phyloP scores from a whole-genome alignment of 768 basidiomycete genomes.

The Tylopilus felleus region DNA sequence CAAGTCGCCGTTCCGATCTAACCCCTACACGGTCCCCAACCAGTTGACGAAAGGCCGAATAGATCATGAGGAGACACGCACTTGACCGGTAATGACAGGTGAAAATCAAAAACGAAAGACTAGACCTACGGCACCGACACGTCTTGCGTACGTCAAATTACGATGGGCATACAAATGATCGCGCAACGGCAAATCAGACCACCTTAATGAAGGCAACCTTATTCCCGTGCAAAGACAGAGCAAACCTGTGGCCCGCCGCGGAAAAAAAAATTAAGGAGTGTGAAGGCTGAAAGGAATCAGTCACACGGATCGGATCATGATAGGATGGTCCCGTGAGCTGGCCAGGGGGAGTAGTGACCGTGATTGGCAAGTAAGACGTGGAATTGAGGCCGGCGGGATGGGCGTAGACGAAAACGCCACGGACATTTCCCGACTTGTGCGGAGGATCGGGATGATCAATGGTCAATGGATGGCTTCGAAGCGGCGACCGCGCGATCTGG shows the following conservation, averaged over 20 bases:
- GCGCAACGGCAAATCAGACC: constrained; percentile 19
- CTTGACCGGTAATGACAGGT: constrained; percentile 19
- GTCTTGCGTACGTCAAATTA: constrained; percentile 28
- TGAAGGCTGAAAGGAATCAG: constrained; percentile 7
- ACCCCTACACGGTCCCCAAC: neutral
- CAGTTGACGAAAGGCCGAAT: constrained; percentile 1
- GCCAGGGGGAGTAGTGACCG: neutral
- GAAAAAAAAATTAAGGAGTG: constrained; percentile 3
- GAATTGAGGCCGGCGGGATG: neutral
- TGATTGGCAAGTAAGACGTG: neutral
- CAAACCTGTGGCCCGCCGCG: constrained; percentile 3
- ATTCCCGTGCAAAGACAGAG: constrained; percentile 18
- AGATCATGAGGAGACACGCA: constrained; percentile 1
- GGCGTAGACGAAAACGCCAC: neutral
- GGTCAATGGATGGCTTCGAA: constrained; percentile 4
- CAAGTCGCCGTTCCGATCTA: constrained; percentile 19
- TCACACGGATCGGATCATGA: constrained; percentile 20
- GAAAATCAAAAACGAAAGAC: constrained; percentile 22
- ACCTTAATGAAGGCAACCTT: constrained; percentile 22
- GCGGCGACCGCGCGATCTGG: constrained; percentile 26
- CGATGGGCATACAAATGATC: constrained; percentile 9
- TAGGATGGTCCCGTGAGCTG: neutral
- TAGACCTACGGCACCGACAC: constrained; percentile 21
- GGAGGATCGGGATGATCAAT: constrained; percentile 13
- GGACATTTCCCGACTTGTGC: constrained; percentile 11